Evolutionary conservation across 2,329 filamentous ascomycete genomes (phyloP), one percentile per base, ranked within the genome.

Genomic region (Aspergillus jensenii): DNA sequence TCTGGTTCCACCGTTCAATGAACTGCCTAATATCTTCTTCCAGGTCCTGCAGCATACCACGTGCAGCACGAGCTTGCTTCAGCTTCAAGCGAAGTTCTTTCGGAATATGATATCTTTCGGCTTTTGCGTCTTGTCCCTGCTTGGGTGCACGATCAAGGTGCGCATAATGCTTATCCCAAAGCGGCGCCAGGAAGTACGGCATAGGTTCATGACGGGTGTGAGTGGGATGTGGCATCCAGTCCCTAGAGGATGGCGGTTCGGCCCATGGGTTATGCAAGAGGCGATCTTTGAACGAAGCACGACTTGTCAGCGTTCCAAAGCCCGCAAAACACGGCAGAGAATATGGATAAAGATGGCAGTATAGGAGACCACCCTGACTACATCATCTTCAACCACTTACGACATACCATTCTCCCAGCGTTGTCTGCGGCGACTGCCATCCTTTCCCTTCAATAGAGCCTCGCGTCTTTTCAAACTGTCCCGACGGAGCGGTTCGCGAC

Each of bases 361-460:
- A 12, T 11, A 49, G 47, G 31, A 45, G 19, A 58, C 39, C 21
- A 21, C 44, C 31, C 41, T 37, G 33, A 51, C 27, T 41, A 25
- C 40, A 37, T 41, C 21, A n/a, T 23, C 46, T 39, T 44, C 40
- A 17, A 6, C 33, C 46, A 37, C 47, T 57, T 39, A 45, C 31
- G 52, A 67, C 76, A 64, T 82, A 96, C 91, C 90, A 75, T 98
- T 99, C 80, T 99, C 95, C 92, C 93, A 98, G 56, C 93, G 84
- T 67, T 93, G 88, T 50, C 93, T 83, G 68, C 93, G 87, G 37
- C 93, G 85, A 67, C 87, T 93, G 35, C 93, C 93, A 74, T 97
- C 92, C 66, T 96, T 96, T 56, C 93, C 93, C 78, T 92, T 96
- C 33, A 95, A 80, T 52, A 96, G 71, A 2, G 87, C 85, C 64